Percentiles rank a stretch among this genome's conserved stretches.
phyloP scores from a whole-genome alignment of 345 rosid genomes.

The Rhodamnia rubescens region DNA sequence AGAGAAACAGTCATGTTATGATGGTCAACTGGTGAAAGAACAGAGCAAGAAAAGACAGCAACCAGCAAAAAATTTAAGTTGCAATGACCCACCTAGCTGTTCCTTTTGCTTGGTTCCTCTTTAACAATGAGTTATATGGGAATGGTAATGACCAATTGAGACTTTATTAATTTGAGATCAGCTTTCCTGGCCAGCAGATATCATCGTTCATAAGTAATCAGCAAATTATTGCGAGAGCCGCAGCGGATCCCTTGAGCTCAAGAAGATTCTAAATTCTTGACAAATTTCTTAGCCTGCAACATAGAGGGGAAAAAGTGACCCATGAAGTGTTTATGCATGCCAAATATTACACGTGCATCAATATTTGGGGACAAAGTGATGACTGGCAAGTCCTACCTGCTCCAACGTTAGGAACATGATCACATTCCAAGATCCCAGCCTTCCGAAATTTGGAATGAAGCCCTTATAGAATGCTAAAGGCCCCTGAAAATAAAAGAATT shows the following conservation, averaged over 20 bases:
- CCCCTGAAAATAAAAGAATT: conserved; percentile 39
- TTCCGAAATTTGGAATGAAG: conserved; percentile 86
- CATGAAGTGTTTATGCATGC: background rate
- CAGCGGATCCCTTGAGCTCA: conserved; percentile 1
- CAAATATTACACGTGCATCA: no score
- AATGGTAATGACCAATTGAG: background rate
- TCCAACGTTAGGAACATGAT: conserved; percentile 95
- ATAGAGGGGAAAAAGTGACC: background rate
- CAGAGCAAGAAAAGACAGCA: background rate
- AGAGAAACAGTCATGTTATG: background rate
- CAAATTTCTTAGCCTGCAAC: conserved; percentile 53
- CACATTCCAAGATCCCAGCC: conserved; percentile 98
- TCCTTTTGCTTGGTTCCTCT: background rate
- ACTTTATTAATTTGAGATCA: background rate
- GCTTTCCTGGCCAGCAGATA: background rate
- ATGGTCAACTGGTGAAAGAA: background rate
- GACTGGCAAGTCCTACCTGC: conserved; percentile 38
- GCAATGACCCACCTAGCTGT: background rate
- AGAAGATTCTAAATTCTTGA: conserved; percentile 38
- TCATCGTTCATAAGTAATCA: background rate
- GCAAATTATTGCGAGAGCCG: background rate
- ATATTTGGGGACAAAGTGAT: background rate
- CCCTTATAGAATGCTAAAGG: conserved; percentile 87
- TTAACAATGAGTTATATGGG: background rate
- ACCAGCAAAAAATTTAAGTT: background rate